Evolutionary conservation across 1,284 basidiomycete genomes (phyloP), one percentile per base, ranked within the genome.

Genomic region (Microstroma glucosiphilum): DNA sequence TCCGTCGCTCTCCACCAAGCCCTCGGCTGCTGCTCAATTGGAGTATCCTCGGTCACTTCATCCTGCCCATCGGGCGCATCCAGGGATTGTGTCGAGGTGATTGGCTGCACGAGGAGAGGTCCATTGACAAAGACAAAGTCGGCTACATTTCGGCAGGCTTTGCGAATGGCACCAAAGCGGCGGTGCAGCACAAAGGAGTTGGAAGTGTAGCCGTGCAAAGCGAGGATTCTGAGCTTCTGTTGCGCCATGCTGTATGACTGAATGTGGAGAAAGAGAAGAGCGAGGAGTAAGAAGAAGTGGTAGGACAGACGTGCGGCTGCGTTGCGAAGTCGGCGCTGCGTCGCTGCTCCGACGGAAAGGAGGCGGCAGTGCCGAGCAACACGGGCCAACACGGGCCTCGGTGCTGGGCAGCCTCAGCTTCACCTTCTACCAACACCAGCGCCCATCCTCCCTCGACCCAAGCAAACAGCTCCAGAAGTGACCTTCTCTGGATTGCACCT

Each of bases 201-300:
- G 60, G 68, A 68, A 23, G 77, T 76, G 63, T 73, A 79, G 57
- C 77, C 76, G 54, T 79, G 77, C 13, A 77, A 66, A 61, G 75
- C 69, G 23, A 77, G 69, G 41, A 78, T 63, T 15, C 67, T 64
- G 49, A 74, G 67, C 62, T 75, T 75, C 15, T 63, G 48, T 0
- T 65, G 66, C 13, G 59, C 21, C 51, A 54, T 54, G 51, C 4
- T 23, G 46, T n/a, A 23, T 4, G 46, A 48, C 3, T 23, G 4
- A 48, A 7, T n/a, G 46, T 6, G 46, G 30, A 37, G 30, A 37
- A 37, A 9, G 30, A 37, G 30, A 9, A 37, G 30, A 37, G 3
- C 9, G 30, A 37, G 30, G 30, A 37, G 30, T n/a, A n/a, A 37
- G 30, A 9, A 37, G 30, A 37, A 37, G 30, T 4, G 9, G 30